Conservation (phyloP, 169 alveolate genomes). For the Cyclospora cayetanensis region DNA sequence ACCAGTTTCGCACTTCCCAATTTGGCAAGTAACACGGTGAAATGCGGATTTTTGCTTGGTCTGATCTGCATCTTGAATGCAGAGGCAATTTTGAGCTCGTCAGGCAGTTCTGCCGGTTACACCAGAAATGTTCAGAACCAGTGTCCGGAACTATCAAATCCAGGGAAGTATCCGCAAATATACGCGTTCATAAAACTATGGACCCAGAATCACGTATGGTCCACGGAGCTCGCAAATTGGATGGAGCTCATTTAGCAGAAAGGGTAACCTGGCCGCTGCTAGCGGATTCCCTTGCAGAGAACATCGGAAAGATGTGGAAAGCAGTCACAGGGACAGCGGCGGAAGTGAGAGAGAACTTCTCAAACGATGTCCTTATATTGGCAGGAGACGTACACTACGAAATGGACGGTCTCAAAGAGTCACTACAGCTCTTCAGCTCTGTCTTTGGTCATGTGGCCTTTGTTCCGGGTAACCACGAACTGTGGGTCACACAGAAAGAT, state of each 20-base stretch:
- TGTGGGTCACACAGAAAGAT: conserved; percentile 49
- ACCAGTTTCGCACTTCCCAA: background rate
- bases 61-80: conserved; percentile 62
- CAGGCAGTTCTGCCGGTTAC: conserved; percentile 38
- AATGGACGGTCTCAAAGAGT: conserved; percentile 43
- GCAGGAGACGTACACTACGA: conserved; percentile 64
- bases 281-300: background rate
- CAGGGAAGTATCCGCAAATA: background rate
- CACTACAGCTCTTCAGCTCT: conserved; percentile 48
- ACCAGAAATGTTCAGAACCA: background rate
- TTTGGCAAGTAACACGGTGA: too few species aligned
- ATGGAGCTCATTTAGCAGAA: too few species aligned
- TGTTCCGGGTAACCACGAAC: conserved; percentile 63
- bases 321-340: background rate
- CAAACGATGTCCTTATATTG: conserved; percentile 35
- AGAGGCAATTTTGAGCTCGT: conserved; percentile 34
- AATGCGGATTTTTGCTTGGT: conserved; percentile 61
- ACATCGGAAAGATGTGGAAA: conserved; percentile 41
- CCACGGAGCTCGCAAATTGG: too few species aligned
- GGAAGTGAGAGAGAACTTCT: conserved; percentile 6
- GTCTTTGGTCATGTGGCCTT: conserved; percentile 60
- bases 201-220: background rate
- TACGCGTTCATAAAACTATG: background rate
- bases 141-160: background rate
- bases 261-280: background rate